Evolutionary conservation across 768 basidiomycete genomes (phyloP), one percentile per base, ranked within the genome.

Genomic region (Rhodotorula toruloides): DNA sequence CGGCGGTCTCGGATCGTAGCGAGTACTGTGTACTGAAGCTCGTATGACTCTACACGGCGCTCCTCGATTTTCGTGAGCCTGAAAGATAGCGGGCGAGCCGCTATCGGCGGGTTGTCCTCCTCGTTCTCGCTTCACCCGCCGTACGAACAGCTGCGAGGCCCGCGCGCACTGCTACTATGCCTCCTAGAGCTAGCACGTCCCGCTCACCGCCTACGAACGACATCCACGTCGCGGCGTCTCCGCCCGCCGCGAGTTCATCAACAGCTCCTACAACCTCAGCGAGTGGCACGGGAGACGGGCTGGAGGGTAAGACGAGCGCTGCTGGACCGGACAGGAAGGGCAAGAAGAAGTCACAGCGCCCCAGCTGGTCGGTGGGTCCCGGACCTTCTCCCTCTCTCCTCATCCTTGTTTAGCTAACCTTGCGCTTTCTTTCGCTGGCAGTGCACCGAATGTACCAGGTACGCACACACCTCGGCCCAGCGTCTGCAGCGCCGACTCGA

Each of bases 371-470:
- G 48, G 63, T 58, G 36, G 17, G 63, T 64, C 47, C 16, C 27
- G 16, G 25, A n/a, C 21, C 14, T 9, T 46, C 21, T 22, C 37
- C 19, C 27, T 27, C 48, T 52, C n/a, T n/a, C n/a, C n/a, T n/a
- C 40, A 22, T 43, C 52, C 22, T 11, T 40, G 54, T 39, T 37
- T 25, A 54, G 37, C 22, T 31, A 32, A 7, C 17, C 37, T 36
- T 46, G 19, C n/a, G 42, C 37, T 25, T 10, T 43, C 12, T 17
- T 27, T 19, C 21, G 27, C 29, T 22, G 3, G 29, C 48, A 64
- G 63, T 65, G 64, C 31, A 65, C 64, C 13, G 64, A 65, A 54
- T 65, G 64, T 37, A 65, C 64, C 11, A 36, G 63, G 63, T 59
- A 3, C 11, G 47, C 44, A 9, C 22, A 17, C 25, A 8, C n/a